Evolutionary conservation across 2,329 filamentous ascomycete genomes (phyloP).

Genomic region (Stenocarpella maydis): DNA sequence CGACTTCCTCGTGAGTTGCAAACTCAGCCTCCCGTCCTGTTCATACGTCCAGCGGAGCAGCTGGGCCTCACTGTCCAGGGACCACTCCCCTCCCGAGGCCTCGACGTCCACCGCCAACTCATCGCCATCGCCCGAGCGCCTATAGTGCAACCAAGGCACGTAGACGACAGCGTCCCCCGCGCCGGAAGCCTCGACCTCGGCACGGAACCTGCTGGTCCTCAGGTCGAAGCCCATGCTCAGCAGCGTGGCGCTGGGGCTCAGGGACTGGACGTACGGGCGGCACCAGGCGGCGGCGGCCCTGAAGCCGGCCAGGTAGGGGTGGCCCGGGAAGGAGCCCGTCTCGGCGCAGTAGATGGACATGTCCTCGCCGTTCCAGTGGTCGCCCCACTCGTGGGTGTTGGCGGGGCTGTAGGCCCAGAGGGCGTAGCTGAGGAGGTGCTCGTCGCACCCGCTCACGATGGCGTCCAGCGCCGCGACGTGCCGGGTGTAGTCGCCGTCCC

Average conservation of each 20-base stretch:
- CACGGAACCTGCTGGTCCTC: not conserved
- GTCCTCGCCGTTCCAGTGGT: constrained; percentile 41
- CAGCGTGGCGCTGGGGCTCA: constrained; percentile 13
- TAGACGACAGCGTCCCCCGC: constrained; percentile 5
- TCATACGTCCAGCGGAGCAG: constrained; percentile 7
- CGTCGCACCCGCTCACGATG: constrained; percentile 37
- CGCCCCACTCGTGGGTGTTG: constrained; percentile 41
- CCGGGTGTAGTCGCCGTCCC: constrained; percentile 38
- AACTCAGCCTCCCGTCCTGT: not conserved
- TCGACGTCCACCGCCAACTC: constrained; percentile 4
- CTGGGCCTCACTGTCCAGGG: not conserved
- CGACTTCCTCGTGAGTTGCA: not conserved
- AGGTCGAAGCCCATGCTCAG: constrained; percentile 19
- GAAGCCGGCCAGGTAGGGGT: constrained; percentile 33
- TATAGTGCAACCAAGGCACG: constrained; percentile 24
- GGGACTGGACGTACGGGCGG: constrained; percentile 36
- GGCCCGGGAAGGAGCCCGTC: constrained; percentile 38
- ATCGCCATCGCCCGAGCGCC: not conserved
- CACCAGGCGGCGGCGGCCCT: constrained; percentile 38
- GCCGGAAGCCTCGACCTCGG: not conserved
- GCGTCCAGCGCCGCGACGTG: constrained; percentile 40
- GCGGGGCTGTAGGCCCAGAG: constrained; percentile 38
- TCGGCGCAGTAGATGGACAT: constrained; percentile 39
- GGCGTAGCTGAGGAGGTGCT: constrained; percentile 38
- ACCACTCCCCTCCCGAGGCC: not conserved